These are phyloP conservation scores for Setaria viridis DNA, from an alignment of 202 grass and related monocot species.

Conservation along the genomic window DNA sequence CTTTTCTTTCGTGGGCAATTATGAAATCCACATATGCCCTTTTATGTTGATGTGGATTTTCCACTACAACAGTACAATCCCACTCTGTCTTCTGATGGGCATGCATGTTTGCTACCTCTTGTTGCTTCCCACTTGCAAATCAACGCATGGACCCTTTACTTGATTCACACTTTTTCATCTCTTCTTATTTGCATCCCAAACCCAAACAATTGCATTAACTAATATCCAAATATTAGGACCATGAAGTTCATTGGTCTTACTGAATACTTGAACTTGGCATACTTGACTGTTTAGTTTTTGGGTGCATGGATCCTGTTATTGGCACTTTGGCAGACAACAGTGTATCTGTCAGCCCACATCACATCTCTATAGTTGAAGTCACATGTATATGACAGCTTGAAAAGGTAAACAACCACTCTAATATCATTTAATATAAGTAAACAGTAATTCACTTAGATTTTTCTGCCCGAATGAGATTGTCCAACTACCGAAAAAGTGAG, in stretches of 20 bases:
- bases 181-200: constrained; percentile 2
- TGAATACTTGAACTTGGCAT: constrained; percentile 1
- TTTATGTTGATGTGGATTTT: constrained; percentile 42
- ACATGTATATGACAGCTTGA: constrained; percentile 34
- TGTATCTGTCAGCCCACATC: constrained; percentile 33
- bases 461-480: constrained; percentile 41
- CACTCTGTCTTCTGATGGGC: constrained; percentile 18
- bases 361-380: constrained; percentile 42
- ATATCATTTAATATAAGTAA: constrained; percentile 14
- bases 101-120: constrained; percentile 36
- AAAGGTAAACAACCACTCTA: constrained; percentile 18
- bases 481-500: constrained; percentile 48
- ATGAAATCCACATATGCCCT: constrained; percentile 13
- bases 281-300: neutral
- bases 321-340: neutral
- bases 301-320: constrained; percentile 6
- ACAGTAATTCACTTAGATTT: constrained; percentile 21
- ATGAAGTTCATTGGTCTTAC: constrained; percentile 1
- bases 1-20: constrained; percentile 35
- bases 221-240: neutral
- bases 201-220: neutral
- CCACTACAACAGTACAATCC: constrained; percentile 41
- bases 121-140: constrained; percentile 40
- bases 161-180: neutral
- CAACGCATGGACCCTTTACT: neutral